A percentile compares a stretch with the other conserved stretches of the same genome.
These are phyloP conservation scores for Angomonas deanei DNA, from an alignment of 208 protist species.

Conservation along the genomic window DNA sequence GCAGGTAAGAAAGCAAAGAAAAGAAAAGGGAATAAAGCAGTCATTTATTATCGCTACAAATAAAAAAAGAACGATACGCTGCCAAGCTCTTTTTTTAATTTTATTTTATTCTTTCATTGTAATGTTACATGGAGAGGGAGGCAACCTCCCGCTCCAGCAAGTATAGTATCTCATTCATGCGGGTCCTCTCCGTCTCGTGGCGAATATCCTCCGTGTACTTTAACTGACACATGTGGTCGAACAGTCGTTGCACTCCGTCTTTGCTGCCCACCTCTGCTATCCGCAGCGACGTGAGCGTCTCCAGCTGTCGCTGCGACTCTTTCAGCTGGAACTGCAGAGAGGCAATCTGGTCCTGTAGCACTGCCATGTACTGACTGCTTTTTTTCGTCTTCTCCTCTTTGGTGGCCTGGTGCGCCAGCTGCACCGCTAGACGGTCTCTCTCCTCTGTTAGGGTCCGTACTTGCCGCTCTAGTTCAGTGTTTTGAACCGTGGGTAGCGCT, in stretches of 20 bases:
- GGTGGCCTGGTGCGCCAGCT: not conserved
- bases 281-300: not conserved
- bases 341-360: slow-evolving; percentile 16
- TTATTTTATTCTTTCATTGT: no score
- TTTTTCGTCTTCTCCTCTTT: not conserved
- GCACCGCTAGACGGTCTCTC: not conserved
- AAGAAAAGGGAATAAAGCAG: slow-evolving; percentile 3
- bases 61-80: slow-evolving; percentile 7
- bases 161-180: slow-evolving; percentile 48
- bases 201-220: slow-evolving; percentile 32
- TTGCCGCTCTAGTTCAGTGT: not conserved
- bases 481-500: no score
- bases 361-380: slow-evolving; percentile 1
- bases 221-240: slow-evolving; percentile 39
- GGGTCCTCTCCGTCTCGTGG: slow-evolving; percentile 47
- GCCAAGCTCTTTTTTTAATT: no score
- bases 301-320: slow-evolving; percentile 16
- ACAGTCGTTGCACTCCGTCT: slow-evolving; percentile 37
- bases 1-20: slow-evolving; percentile 14
- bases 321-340: slow-evolving; percentile 4
- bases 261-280: slow-evolving; percentile 15
- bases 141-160: slow-evolving; percentile 26
- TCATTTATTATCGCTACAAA: no score
- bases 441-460: not conserved
- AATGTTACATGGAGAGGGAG: not conserved